These are phyloP conservation scores for Rhynchosporium graminicola DNA, from an alignment of 2,329 filamentous ascomycete species.

Conservation along the genomic window DNA sequence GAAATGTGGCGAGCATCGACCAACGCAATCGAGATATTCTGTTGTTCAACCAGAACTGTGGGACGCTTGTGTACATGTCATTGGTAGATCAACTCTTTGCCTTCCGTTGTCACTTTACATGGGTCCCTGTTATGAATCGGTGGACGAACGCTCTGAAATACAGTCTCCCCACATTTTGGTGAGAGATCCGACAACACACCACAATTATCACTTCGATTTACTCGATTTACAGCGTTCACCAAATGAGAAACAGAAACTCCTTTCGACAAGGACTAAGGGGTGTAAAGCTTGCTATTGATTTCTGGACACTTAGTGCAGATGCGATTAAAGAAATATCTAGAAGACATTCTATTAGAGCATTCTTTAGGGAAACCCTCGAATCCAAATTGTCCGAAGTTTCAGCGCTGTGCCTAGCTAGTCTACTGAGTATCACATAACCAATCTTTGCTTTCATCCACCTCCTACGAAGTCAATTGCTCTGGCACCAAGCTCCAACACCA, in stretches of 20 bases:
- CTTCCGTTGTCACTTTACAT: background rate
- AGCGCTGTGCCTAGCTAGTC: background rate
- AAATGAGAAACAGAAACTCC: too few species aligned
- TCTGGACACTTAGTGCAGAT: background rate
- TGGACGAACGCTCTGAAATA: background rate
- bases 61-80: background rate
- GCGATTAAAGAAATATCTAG: background rate
- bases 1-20: background rate
- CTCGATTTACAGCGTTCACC: too few species aligned
- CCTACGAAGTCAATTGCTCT: background rate
- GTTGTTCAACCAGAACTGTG: background rate
- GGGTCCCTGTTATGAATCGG: background rate
- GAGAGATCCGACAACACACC: background rate
- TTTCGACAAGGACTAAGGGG: too few species aligned
- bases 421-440: background rate
- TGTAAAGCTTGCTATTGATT: too few species aligned
- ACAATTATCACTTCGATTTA: too few species aligned
- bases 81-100: too few species aligned
- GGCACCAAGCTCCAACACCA: conserved; percentile 3
- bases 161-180: background rate
- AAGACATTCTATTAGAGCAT: background rate
- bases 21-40: background rate
- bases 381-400: background rate
- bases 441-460: background rate
- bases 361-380: background rate